Evolutionary conservation across 306 rosid species (phyloP), one percentile per base, ranked within the genome.

Genomic region (Fragaria iinumae): DNA sequence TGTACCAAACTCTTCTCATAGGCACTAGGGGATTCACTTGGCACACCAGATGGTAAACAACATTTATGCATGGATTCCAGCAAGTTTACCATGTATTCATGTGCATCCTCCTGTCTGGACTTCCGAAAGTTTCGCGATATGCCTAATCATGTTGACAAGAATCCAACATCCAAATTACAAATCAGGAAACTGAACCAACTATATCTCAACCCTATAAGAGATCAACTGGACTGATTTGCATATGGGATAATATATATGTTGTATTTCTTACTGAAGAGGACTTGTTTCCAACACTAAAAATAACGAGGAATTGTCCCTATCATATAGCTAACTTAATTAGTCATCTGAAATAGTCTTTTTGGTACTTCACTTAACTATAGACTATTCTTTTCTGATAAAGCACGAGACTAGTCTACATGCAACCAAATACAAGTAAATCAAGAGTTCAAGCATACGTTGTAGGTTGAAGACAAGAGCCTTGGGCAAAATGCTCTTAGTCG

Each of bases 41-140:
- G 96, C 74, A 96, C 88, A 23, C 99, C 98, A 78, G 93, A 89
- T 72, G 99, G 99, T 34, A 92, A 81, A 83, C 99, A 96, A 79
- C 99, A 96, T 81, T 88, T 89, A 84, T 96, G 99, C 99, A 96
- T 92, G 10, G 93, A 92, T 80, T 96, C 99, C 74, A 96, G 92
- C 87, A 96, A 89, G 85, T 96, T 92, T 43, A 96, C 99, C 99
- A 96, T 96, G 90, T 92, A 96, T 78, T 96, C 99, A 47, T 96
- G 98, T 21, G 99, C 99, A 91, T 96, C 98, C 79, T 96, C 99
- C 78, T 96, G 99, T 83, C 99, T 91, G 16, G 92, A 86, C 79
- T 86, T 90, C 27, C 88, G 85, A 53, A 96, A 96, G 84, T 89
- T 92, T 44, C 99, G 83, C 60, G 99, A 96, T 83, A 96, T 91